Evolutionary conservation across 2,329 filamentous ascomycete genomes (phyloP).

Genomic region (Penicillium oxalicum): DNA sequence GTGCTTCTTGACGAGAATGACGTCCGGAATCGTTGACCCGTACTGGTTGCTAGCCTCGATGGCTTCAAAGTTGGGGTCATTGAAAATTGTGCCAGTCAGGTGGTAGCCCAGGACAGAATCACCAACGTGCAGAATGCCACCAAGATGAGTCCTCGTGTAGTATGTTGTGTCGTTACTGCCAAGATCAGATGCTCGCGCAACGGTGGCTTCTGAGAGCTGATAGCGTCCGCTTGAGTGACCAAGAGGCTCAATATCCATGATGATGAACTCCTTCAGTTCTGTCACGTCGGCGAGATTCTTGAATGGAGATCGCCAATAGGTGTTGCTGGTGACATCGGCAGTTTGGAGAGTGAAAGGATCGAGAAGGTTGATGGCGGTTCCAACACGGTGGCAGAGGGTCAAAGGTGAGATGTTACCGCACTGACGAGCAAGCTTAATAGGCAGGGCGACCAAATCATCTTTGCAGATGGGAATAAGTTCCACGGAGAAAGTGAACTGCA

Average conservation of each 20-base stretch:
- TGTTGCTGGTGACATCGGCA: constrained; percentile 70
- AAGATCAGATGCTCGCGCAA: constrained; percentile 80
- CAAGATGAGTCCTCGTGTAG: constrained; percentile 85
- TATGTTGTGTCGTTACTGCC: constrained; percentile 82
- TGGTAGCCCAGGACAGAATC: constrained; percentile 96
- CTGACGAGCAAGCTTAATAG: constrained; percentile 79
- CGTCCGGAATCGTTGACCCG: constrained; percentile 75
- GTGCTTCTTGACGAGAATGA: constrained; percentile 94
- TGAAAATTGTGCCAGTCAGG: constrained; percentile 83
- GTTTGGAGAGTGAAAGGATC: constrained; percentile 89
- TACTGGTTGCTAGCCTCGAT: constrained; percentile 74
- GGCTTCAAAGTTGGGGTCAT: constrained; percentile 77
- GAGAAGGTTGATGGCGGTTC: constrained; percentile 81
- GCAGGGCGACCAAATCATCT: constrained; percentile 90
- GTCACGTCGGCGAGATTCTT: constrained; percentile 73
- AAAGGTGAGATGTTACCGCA: constrained; percentile 85
- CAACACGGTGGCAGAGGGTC: constrained; percentile 78
- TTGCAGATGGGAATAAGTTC: constrained; percentile 94
- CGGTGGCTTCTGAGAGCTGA: constrained; percentile 77
- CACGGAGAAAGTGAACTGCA: constrained; percentile 68
- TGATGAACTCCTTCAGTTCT: constrained; percentile 83
- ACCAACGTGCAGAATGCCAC: constrained; percentile 74
- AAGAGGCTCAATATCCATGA: constrained; percentile 86
- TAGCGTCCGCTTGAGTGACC: constrained; percentile 73
- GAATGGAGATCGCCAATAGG: constrained; percentile 92